phyloP scores from a whole-genome alignment of 768 basidiomycete species.

The Phylloporus sp. region DNA sequence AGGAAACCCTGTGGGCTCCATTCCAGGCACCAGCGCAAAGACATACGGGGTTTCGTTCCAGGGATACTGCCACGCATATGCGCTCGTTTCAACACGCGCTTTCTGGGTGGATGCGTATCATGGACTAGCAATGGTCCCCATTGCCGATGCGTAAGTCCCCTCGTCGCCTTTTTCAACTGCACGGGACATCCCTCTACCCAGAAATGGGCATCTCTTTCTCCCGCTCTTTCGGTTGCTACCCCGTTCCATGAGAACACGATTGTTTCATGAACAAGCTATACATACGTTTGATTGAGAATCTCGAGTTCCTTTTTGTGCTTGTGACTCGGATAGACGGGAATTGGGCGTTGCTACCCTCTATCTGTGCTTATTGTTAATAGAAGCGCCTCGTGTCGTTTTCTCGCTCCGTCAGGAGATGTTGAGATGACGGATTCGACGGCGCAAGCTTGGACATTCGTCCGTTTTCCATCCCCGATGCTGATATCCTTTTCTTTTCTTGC shows the following conservation, averaged over 20 bases:
- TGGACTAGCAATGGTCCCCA: slow-evolving; percentile 76
- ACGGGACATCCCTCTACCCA: slow-evolving; percentile 9
- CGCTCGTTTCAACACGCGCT: slow-evolving; percentile 75
- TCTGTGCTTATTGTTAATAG: slow-evolving; percentile 11
- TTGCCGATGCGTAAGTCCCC: slow-evolving; percentile 70
- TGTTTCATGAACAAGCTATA: slow-evolving; percentile 12
- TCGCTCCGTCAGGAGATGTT: background rate
- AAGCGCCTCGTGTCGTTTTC: background rate
- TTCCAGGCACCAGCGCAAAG: slow-evolving; percentile 1
- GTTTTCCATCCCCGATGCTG: slow-evolving; percentile 1
- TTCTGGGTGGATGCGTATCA: slow-evolving; percentile 84
- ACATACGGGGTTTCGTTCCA: slow-evolving; percentile 19
- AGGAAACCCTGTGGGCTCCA: background rate
- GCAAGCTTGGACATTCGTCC: background rate
- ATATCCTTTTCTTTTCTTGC: background rate
- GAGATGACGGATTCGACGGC: background rate
- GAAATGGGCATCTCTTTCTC: slow-evolving; percentile 5
- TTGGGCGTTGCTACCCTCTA: slow-evolving; percentile 20
- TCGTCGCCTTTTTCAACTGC: background rate
- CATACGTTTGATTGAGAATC: slow-evolving; percentile 19
- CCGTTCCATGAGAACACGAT: slow-evolving; percentile 10
- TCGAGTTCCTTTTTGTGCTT: slow-evolving; percentile 6
- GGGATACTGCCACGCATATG: slow-evolving; percentile 37
- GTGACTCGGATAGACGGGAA: slow-evolving; percentile 6
- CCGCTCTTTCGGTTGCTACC: slow-evolving; percentile 10